A percentile compares a stretch with the other conserved stretches of the same genome.
Evolutionary conservation across 768 basidiomycete genomes (phyloP).

Genomic region (Tulasnella sp.): DNA sequence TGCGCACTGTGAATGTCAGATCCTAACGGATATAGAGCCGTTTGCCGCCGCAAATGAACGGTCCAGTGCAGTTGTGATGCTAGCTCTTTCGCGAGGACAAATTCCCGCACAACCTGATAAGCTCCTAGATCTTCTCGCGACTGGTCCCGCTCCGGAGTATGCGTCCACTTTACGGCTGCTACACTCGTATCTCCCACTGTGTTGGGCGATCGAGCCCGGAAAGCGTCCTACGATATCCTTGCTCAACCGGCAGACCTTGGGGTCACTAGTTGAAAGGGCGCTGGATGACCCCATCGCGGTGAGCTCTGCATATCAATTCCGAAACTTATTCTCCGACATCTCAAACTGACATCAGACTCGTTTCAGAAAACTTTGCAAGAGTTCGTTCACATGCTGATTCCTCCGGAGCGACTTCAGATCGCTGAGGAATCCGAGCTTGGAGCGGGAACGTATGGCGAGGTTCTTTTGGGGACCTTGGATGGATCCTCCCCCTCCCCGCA

Average conservation of each 20-base stretch:
- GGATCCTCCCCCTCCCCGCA: not conserved
- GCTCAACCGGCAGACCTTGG: not conserved
- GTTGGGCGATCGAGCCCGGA: not conserved
- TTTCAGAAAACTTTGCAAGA: not conserved
- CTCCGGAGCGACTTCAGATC: not conserved
- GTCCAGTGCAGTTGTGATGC: too few species aligned
- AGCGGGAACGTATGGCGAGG: not conserved
- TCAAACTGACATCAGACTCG: not conserved
- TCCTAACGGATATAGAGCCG: not conserved
- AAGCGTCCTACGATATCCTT: not conserved
- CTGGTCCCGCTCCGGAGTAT: not conserved
- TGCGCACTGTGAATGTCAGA: not conserved
- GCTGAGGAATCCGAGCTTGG: not conserved
- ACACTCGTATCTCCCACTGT: not conserved
- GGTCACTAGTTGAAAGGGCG: not conserved
- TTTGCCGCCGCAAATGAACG: not conserved
- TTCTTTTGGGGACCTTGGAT: not conserved
- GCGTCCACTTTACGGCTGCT: not conserved
- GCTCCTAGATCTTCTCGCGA: not conserved
- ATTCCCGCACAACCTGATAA: not conserved
- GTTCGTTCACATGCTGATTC: not conserved
- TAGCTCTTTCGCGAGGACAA: not conserved
- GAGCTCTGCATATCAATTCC: not conserved
- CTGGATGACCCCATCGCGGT: not conserved
- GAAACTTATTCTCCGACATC: too few species aligned